phyloP scores from a whole-genome alignment of 2,329 filamentous ascomycete species.

The Neonectria hederae region DNA sequence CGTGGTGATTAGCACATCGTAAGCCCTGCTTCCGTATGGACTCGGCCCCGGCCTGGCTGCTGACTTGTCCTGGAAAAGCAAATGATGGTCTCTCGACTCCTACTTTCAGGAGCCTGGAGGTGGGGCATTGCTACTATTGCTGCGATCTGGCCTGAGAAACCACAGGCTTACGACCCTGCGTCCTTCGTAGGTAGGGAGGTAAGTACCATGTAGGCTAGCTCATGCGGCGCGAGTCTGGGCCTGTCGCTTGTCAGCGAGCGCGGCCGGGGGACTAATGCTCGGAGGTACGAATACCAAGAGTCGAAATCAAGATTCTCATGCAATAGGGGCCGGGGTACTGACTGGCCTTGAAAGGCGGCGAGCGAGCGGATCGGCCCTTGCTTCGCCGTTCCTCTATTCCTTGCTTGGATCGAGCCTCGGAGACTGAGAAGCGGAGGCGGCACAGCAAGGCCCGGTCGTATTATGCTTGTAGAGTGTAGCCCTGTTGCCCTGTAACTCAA shows the following conservation, averaged over 20 bases:
- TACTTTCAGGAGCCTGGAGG: background rate
- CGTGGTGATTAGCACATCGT: background rate
- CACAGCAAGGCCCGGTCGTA: slow-evolving; percentile 10
- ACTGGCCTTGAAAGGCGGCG: slow-evolving; percentile 7
- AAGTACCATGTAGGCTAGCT: slow-evolving; percentile 1
- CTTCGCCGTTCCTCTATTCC: slow-evolving; percentile 1
- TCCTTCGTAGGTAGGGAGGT: background rate
- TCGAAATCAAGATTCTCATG: background rate
- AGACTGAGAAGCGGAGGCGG: slow-evolving; percentile 16
- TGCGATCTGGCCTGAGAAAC: slow-evolving; percentile 24
- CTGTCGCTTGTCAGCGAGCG: slow-evolving; percentile 4
- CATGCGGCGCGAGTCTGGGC: slow-evolving; percentile 8
- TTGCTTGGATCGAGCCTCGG: background rate
- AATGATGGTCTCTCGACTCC: background rate
- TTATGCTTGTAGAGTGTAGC: background rate
- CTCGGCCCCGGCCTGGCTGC: slow-evolving; percentile 1
- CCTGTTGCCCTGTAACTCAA: background rate
- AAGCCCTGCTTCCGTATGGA: background rate
- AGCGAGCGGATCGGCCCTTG: slow-evolving; percentile 18
- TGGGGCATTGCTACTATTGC: slow-evolving; percentile 8
- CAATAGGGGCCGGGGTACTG: slow-evolving; percentile 6
- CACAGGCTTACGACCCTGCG: background rate
- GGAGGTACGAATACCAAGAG: background rate
- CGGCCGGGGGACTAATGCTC: background rate
- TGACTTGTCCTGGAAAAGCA: slow-evolving; percentile 13